Conservation (phyloP, 306 rosid genomes). For the Cyamopsis tetragonoloba region DNA sequence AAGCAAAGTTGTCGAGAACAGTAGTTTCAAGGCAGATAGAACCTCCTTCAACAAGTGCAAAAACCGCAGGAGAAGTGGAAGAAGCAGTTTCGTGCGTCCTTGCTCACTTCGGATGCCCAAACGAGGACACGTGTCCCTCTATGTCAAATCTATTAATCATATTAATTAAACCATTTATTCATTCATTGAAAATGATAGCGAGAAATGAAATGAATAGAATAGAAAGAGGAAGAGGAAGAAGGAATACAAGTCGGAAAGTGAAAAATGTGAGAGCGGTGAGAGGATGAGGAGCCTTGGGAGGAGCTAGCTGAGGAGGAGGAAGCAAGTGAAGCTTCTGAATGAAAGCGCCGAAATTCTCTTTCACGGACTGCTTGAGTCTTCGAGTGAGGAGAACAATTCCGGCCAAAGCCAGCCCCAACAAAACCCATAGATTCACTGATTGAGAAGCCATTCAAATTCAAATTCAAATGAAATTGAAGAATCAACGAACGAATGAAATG, state of each 20-base stretch:
- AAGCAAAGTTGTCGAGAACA: slow-evolving; percentile 64
- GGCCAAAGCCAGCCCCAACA: slow-evolving; percentile 80
- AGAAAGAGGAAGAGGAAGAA: neutral
- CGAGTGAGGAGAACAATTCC: slow-evolving; percentile 67
- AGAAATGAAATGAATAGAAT: too few species aligned
- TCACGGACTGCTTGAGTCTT: slow-evolving; percentile 60
- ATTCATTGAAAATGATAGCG: too few species aligned
- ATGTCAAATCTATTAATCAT: slow-evolving; percentile 71
- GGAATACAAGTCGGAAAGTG: slow-evolving; percentile 75
- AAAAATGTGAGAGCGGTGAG: slow-evolving; percentile 81
- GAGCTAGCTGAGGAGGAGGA: slow-evolving; percentile 96
- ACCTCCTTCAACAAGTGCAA: slow-evolving; percentile 80
- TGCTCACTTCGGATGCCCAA: slow-evolving; percentile 95
- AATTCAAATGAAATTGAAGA: too few species aligned
- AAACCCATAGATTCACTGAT: slow-evolving; percentile 76
- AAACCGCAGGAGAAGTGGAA: slow-evolving; percentile 59
- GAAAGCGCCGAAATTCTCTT: slow-evolving; percentile 87
- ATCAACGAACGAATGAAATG: too few species aligned
- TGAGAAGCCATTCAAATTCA: slow-evolving; percentile 81
- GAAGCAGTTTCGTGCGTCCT: slow-evolving; percentile 76
- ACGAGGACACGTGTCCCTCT: slow-evolving; percentile 73
- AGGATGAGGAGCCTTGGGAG: slow-evolving; percentile 96
- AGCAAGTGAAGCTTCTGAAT: slow-evolving; percentile 55
- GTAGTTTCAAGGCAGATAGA: slow-evolving; percentile 84
- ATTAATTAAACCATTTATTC: neutral